phyloP scores from a whole-genome alignment of 2,329 filamentous ascomycete genomes.

The Trichoderma sp. region DNA sequence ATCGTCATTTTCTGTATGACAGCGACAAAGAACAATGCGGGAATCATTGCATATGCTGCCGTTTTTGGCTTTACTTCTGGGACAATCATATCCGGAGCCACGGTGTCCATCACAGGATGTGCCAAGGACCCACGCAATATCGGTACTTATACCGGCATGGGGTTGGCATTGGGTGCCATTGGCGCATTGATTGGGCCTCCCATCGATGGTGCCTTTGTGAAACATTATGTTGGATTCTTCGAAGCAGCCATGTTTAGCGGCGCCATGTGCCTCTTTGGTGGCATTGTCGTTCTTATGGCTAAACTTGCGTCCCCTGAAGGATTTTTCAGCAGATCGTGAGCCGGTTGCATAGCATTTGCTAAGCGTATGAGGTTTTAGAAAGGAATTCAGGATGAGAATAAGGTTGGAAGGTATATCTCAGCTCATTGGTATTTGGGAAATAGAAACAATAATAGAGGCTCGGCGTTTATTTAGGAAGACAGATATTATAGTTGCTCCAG shows the following conservation, averaged over 20 bases:
- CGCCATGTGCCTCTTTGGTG: slow-evolving; percentile 23
- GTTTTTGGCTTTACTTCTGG: slow-evolving; percentile 45
- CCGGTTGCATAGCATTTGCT: neutral
- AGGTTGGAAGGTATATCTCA: neutral
- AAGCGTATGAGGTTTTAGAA: neutral
- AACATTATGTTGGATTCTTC: slow-evolving; percentile 19
- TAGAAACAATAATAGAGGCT: neutral
- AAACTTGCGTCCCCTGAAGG: slow-evolving; percentile 23
- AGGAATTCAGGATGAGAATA: neutral
- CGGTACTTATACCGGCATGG: slow-evolving; percentile 47
- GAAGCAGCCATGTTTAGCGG: slow-evolving; percentile 26
- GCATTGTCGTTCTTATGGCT: slow-evolving; percentile 19
- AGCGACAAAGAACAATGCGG: slow-evolving; percentile 32
- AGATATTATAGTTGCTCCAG: neutral
- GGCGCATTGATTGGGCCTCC: slow-evolving; percentile 22
- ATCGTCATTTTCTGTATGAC: slow-evolving; percentile 44
- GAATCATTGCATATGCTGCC: slow-evolving; percentile 41
- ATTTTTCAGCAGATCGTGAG: slow-evolving; percentile 9
- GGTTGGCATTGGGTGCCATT: slow-evolving; percentile 6
- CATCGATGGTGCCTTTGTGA: slow-evolving; percentile 21
- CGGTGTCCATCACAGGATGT: slow-evolving; percentile 45
- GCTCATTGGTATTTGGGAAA: neutral
- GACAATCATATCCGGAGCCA: slow-evolving; percentile 45
- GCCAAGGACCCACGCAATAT: slow-evolving; percentile 52
- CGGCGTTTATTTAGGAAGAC: neutral